phyloP scores from a whole-genome alignment of 768 basidiomycete species.

The Saitozyma sp. region DNA sequence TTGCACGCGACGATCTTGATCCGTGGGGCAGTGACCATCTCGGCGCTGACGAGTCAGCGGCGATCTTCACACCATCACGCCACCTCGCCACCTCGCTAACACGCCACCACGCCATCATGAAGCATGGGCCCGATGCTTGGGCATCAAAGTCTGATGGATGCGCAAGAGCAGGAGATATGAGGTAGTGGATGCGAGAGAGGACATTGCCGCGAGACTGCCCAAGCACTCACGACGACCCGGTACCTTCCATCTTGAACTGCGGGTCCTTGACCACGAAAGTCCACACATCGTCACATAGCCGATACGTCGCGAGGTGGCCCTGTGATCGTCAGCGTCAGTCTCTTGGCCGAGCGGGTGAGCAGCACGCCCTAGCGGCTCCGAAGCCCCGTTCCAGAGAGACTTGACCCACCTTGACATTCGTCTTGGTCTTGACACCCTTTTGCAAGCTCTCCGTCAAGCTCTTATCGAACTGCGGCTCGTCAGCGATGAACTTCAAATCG shows the following conservation, averaged over 20 bases:
- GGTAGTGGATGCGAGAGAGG: too few species aligned
- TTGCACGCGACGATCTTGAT: slow-evolving; percentile 99
- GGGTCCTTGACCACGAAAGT: slow-evolving; percentile 95
- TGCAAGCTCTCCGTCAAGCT: slow-evolving; percentile 88
- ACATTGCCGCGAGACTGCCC: slow-evolving; percentile 54
- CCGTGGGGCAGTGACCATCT: slow-evolving; percentile 59
- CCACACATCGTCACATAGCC: slow-evolving; percentile 68
- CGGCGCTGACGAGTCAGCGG: slow-evolving; percentile 22
- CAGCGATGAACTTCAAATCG: not conserved
- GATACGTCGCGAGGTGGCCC: slow-evolving; percentile 84
- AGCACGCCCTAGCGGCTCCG: not conserved
- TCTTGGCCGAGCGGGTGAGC: not conserved
- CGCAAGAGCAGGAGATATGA: too few species aligned
- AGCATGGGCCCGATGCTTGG: too few species aligned
- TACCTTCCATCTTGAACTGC: slow-evolving; percentile 83
- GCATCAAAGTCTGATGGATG: too few species aligned
- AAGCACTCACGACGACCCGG: slow-evolving; percentile 55
- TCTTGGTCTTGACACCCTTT: slow-evolving; percentile 92
- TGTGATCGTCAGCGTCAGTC: slow-evolving; percentile 42
- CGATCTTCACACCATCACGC: too few species aligned
- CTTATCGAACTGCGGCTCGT: slow-evolving; percentile 78
- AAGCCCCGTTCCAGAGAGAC: not conserved
- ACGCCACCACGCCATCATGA: too few species aligned
- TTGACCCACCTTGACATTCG: slow-evolving; percentile 73
- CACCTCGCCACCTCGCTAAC: too few species aligned